These are phyloP conservation scores for Evernia prunastri DNA, from an alignment of 495 filamentous ascomycete genomes.

Conservation along the genomic window DNA sequence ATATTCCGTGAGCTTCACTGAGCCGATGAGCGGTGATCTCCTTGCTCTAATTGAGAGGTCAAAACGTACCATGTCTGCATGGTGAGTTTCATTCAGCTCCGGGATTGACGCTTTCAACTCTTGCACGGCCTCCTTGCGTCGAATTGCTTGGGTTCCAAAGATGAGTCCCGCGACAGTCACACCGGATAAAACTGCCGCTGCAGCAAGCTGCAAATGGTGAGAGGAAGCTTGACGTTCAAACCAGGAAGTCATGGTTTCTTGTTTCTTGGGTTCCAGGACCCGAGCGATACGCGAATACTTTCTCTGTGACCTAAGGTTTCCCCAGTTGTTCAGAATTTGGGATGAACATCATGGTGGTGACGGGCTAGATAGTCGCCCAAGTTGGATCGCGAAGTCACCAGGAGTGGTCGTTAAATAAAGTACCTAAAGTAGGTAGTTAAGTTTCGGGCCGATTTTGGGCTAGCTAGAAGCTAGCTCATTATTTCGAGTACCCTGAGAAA, in stretches of 20 bases:
- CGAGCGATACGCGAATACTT: slow-evolving; percentile 13
- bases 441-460: background rate
- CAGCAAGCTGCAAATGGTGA: slow-evolving; percentile 59
- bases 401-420: too few relatives aligned
- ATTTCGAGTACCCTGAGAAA: too few relatives aligned
- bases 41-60: slow-evolving; percentile 3
- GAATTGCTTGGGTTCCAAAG: slow-evolving; percentile 62
- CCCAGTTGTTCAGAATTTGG: background rate
- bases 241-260: slow-evolving; percentile 50
- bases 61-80: slow-evolving; percentile 35
- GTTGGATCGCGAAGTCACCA: too few relatives aligned
- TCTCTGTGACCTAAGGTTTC: background rate
- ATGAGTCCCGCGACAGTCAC: slow-evolving; percentile 66
- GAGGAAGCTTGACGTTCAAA: slow-evolving; percentile 47
- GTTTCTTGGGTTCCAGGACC: slow-evolving; percentile 2
- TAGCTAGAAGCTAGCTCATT: background rate
- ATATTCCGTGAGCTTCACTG: slow-evolving; percentile 66
- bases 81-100: slow-evolving; percentile 39
- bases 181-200: slow-evolving; percentile 70
- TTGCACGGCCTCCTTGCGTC: slow-evolving; percentile 53
- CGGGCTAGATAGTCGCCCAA: too few relatives aligned
- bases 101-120: slow-evolving; percentile 72
- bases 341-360: background rate
- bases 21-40: slow-evolving; percentile 28
- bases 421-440: too few relatives aligned